Percentiles rank a stretch among this genome's conserved stretches.
phyloP scores from a whole-genome alignment of 2,329 filamentous ascomycete species.

The Bimuria novae-zelandiae region DNA sequence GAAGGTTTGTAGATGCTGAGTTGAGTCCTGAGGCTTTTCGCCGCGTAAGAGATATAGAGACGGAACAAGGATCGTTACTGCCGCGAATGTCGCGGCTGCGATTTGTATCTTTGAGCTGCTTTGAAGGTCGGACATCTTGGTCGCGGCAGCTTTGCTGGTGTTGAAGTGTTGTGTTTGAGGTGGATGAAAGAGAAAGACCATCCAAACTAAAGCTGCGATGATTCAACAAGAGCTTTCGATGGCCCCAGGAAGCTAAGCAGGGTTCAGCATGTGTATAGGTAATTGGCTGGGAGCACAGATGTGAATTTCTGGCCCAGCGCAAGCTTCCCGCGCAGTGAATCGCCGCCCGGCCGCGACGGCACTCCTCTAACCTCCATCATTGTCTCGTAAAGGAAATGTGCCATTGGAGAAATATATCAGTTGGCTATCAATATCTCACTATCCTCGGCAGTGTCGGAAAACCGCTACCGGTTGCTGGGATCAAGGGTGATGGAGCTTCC shows the following conservation, averaged over 20 bases:
- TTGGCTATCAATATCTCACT: too few species aligned
- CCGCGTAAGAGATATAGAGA: slow-evolving; percentile 21
- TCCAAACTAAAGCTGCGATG: background rate
- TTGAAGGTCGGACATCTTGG: slow-evolving; percentile 20
- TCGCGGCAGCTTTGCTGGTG: background rate
- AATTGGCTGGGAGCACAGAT: background rate
- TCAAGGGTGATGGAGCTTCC: too few species aligned
- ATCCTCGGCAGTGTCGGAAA: too few species aligned
- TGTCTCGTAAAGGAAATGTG: background rate
- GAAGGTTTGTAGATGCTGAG: slow-evolving; percentile 33
- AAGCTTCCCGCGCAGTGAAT: background rate
- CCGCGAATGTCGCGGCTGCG: slow-evolving; percentile 24
- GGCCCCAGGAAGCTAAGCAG: background rate
- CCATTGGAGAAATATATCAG: too few species aligned
- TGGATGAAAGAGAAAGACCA: background rate
- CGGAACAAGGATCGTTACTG: slow-evolving; percentile 19
- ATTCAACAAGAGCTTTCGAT: background rate
- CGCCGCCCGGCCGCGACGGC: background rate
- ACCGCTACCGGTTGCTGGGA: too few species aligned
- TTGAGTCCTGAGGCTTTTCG: slow-evolving; percentile 18
- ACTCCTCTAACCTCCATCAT: background rate
- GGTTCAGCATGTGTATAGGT: background rate
- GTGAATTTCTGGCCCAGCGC: background rate
- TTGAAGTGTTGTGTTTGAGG: background rate
- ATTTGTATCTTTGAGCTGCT: slow-evolving; percentile 24